Evolutionary conservation across 441 rosid genomes (phyloP).

Genomic region (Mallotus repandus): DNA sequence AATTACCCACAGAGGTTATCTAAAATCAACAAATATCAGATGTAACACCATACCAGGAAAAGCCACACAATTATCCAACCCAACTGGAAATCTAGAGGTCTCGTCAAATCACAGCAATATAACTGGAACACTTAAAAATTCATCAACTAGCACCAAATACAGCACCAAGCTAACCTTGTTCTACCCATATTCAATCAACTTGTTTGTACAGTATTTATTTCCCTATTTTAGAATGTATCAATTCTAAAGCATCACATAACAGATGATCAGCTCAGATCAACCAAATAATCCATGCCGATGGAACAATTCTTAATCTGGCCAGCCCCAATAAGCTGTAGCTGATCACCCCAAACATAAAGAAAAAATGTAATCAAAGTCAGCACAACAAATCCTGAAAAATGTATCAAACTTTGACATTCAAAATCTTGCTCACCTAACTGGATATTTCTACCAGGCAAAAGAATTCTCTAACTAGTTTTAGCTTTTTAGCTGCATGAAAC

Average conservation of each 20-base stretch:
- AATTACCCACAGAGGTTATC: neutral
- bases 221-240: neutral
- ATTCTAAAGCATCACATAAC: neutral
- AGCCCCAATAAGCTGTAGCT: neutral
- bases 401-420: neutral
- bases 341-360: neutral
- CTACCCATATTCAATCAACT: neutral
- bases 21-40: neutral
- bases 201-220: neutral
- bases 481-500: neutral
- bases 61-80: neutral
- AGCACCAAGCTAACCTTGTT: neutral
- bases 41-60: neutral
- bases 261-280: neutral
- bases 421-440: neutral
- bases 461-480: neutral
- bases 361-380: neutral
- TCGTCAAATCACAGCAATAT: neutral
- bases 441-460: neutral
- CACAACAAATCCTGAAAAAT: neutral
- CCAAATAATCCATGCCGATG: neutral
- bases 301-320: neutral
- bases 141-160: neutral
- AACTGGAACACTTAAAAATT: neutral
- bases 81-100: constrained; percentile 1